Evolutionary conservation across 371 early-diverging fungal species (phyloP), one percentile per base, ranked within the genome.

Genomic region (Mucor sp.): DNA sequence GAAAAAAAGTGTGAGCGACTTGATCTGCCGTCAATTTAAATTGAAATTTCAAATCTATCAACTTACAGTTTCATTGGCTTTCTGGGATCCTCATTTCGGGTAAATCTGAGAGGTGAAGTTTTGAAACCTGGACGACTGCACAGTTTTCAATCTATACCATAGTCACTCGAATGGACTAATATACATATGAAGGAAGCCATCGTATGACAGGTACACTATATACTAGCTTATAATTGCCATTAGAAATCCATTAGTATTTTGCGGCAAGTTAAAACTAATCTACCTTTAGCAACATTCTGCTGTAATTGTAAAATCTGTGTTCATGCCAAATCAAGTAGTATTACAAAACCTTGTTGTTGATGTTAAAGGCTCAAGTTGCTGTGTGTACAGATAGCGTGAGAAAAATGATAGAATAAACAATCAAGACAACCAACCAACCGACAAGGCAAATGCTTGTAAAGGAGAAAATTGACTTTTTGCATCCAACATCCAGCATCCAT

Each of bases 361-460:
- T 50, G 23, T 23, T 50, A 11, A 25, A 37, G 14, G 37, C 37
- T 37, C 33, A 58, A 21, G 21, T 1, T 58, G 21, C 0, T 58
- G 37, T 35, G 58, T 35, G 58, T 21, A 58, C 58, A 33, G 19
- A 19, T 37, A 58, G 32, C 58, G 58, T 58, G 58, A 58, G 58
- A 58, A 58, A 57, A 58, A 58, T 50, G 23, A 25, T 50, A 14
- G 9, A 50, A 25, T 23, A 50, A 50, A 50, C 21, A 48, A 48
- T 35, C 35, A 35, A 35, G 30, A 35, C 35, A 35, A 35, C 35
- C 35, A 21, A 23, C 48, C 23, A 21, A 2, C 21, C n/a, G 11
- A 48, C 35, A 50, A 23, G 25, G 23, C 50, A 44, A 44, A 19
- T 19, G n/a, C 25, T 5, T 50, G 37, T 37, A 19, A 19, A 50